Conservation (phyloP, 176 grass and related monocot species). For the Calamus simplicifolius region DNA sequence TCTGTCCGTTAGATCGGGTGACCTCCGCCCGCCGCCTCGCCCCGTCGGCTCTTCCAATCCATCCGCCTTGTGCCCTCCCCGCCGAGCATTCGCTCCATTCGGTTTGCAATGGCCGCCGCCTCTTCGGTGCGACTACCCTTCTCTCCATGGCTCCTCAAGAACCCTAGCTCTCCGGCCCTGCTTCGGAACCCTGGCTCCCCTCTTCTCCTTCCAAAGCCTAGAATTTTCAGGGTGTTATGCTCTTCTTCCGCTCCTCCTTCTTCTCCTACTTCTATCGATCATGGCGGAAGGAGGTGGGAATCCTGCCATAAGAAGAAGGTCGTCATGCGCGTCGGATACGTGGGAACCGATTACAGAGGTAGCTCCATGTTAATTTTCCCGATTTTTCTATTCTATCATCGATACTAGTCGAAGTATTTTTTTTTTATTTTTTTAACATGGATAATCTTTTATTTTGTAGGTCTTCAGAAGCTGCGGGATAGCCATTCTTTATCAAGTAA, state of each 20-base stretch:
- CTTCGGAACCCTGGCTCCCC: neutral
- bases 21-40: too few relatives aligned
- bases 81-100: too few relatives aligned
- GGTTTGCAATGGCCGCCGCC: constrained; percentile 29
- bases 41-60: too few relatives aligned
- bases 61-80: too few relatives aligned
- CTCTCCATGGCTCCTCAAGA: constrained; percentile 22
- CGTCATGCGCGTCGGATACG: constrained; percentile 74
- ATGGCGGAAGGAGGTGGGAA: constrained; percentile 50
- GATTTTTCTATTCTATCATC: neutral
- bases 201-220: constrained; percentile 10
- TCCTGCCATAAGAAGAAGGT: constrained; percentile 85
- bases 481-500: constrained; percentile 59
- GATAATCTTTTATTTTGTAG: constrained; percentile 25
- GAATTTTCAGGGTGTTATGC: constrained; percentile 23
- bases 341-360: constrained; percentile 85
- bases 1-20: too few relatives aligned
- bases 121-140: constrained; percentile 41
- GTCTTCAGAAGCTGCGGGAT: constrained; percentile 75
- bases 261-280: constrained; percentile 1
- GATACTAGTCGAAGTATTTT: neutral
- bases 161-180: neutral
- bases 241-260: constrained; percentile 10
- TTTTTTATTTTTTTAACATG: neutral
- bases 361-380: neutral